Percentiles rank a stretch among this genome's conserved stretches.
Evolutionary conservation across 176 grass and related monocot genomes (phyloP).

Genomic region (Canna indica): DNA sequence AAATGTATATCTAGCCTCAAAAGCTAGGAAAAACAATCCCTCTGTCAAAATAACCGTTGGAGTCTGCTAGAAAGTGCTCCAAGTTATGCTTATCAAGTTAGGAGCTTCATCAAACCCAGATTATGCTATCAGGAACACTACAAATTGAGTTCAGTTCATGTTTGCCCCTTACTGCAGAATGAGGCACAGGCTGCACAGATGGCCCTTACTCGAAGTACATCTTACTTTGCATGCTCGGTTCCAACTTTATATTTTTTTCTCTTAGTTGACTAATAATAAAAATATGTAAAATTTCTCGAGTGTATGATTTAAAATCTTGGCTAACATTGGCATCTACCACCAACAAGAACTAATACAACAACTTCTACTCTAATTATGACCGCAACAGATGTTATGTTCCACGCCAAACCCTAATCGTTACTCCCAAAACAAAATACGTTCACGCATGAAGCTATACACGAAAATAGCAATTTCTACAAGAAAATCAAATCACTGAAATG

Average conservation of each 20-base stretch:
- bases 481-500: neutral
- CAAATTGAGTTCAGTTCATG: too few relatives aligned
- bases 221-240: too few relatives aligned
- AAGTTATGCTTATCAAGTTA: too few relatives aligned
- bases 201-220: too few relatives aligned
- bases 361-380: neutral
- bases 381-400: neutral
- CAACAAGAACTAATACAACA: neutral
- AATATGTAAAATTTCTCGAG: neutral
- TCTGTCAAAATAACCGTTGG: too few relatives aligned
- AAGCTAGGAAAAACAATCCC: too few relatives aligned
- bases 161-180: too few relatives aligned
- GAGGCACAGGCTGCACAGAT: too few relatives aligned
- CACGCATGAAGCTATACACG: neutral
- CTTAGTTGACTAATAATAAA: neutral
- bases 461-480: neutral
- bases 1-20: too few relatives aligned
- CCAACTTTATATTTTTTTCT: neutral
- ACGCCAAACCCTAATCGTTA: slow-evolving; percentile 4
- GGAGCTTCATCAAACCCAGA: too few relatives aligned
- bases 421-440: slow-evolving; percentile 1
- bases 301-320: neutral
- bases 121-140: too few relatives aligned
- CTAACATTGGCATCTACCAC: neutral
- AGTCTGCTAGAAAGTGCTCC: too few relatives aligned